phyloP scores from a whole-genome alignment of 73 alveolate species.

The Uronychia binucleata region DNA sequence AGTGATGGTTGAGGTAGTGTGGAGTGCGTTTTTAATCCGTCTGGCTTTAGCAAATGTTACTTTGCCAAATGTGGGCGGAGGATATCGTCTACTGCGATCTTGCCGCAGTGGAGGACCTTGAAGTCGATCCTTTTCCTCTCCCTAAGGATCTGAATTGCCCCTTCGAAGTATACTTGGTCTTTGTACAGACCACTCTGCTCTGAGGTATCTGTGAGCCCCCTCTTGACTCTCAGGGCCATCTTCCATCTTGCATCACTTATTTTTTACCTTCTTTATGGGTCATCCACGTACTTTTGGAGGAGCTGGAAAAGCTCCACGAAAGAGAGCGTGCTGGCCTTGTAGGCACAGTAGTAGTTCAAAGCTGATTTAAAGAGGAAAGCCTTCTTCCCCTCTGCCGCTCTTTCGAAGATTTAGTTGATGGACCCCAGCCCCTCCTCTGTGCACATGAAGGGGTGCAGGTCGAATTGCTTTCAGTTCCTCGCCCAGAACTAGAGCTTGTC shows the following conservation, averaged over 20 bases:
- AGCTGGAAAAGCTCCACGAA: conserved; percentile 42
- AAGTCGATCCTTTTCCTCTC: conserved; percentile 51
- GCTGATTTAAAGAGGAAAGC: conserved; percentile 50
- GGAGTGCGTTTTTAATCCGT: no score
- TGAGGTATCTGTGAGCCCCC: conserved; percentile 40
- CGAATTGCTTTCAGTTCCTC: conserved; percentile 17
- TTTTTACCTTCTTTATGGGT: conserved; percentile 46
- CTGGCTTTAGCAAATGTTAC: no score
- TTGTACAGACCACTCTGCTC: conserved; percentile 65
- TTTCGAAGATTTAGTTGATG: conserved; percentile 22
- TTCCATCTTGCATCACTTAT: conserved; percentile 25
- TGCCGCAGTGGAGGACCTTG: conserved; percentile 25
- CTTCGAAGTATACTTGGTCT: conserved; percentile 71
- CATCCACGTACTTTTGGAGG: conserved; percentile 28
- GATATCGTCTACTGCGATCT: neutral
- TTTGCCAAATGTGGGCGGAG: conserved; percentile 1
- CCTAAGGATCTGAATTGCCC: conserved; percentile 58
- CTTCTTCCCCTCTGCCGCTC: conserved; percentile 10
- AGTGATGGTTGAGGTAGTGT: no score
- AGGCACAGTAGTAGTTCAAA: conserved; percentile 34
- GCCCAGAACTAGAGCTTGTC: conserved; percentile 37
- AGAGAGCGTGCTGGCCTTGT: conserved; percentile 10
- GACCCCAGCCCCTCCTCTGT: conserved; percentile 57
- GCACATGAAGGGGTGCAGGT: conserved; percentile 9
- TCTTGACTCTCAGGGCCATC: conserved; percentile 44